Conservation (phyloP, 352 stramenopile species). For the Pythium aquatile region DNA sequence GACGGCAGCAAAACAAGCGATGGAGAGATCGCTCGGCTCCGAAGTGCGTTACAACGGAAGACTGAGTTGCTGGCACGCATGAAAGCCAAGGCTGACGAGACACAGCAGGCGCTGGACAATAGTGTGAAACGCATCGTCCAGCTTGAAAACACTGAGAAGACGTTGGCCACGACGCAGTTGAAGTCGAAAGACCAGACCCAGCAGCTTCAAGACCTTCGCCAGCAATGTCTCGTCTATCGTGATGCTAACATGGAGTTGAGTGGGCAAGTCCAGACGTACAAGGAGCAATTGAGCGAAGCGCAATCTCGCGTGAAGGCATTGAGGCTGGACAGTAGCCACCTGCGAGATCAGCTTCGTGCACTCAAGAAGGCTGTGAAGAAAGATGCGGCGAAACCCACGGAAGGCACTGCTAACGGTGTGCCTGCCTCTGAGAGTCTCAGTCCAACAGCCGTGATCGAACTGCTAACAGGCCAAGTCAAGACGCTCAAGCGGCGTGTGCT, state of each 20-base stretch:
- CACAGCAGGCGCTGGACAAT: constrained; percentile 34
- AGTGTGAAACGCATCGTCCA: constrained; percentile 25
- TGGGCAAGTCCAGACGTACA: constrained; percentile 34
- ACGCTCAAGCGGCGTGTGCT: constrained; percentile 47
- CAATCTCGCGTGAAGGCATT: constrained; percentile 36
- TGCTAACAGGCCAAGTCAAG: constrained; percentile 36
- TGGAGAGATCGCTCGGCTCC: constrained; percentile 33
- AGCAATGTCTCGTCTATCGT: constrained; percentile 30
- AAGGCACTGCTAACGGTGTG: not conserved
- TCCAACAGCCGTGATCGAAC: constrained; percentile 6
- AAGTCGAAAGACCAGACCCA: constrained; percentile 45
- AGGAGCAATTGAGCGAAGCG: constrained; percentile 25
- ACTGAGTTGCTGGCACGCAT: constrained; percentile 43
- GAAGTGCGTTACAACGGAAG: constrained; percentile 46
- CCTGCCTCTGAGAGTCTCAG: not conserved
- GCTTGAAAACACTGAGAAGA: constrained; percentile 31
- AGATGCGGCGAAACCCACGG: not conserved
- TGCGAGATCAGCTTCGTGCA: constrained; percentile 30
- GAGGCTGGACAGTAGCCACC: constrained; percentile 34
- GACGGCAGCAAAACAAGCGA: constrained; percentile 18
- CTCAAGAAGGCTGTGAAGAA: constrained; percentile 21
- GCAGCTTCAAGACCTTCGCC: constrained; percentile 35
- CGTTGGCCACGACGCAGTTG: constrained; percentile 24
- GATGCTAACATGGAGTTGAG: constrained; percentile 41
- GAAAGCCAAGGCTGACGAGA: constrained; percentile 32